Evolutionary conservation across 2,329 filamentous ascomycete species (phyloP).

Genomic region (Nemania sp.): DNA sequence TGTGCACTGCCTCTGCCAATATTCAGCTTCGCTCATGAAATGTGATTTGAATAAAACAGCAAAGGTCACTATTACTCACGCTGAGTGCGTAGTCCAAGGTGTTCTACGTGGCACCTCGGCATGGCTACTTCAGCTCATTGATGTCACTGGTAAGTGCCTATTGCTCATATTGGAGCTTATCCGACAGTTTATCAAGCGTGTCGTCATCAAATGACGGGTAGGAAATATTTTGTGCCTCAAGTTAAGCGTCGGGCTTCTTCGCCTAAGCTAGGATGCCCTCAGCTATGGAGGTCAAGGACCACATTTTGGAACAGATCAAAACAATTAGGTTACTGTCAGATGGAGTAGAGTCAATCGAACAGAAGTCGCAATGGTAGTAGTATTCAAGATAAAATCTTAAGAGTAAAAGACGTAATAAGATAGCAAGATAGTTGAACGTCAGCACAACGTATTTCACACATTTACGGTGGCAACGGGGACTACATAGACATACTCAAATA

Average conservation of each 20-base stretch:
- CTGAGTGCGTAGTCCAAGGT: slow-evolving; percentile 29
- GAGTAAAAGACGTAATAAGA: too few species aligned
- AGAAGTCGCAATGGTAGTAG: too few species aligned
- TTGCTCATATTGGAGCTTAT: slow-evolving; percentile 33
- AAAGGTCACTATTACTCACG: slow-evolving; percentile 30
- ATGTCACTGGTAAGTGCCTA: slow-evolving; percentile 32
- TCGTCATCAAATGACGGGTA: slow-evolving; percentile 35
- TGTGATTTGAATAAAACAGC: too few species aligned
- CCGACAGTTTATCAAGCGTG: slow-evolving; percentile 34
- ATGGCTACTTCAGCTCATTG: slow-evolving; percentile 31
- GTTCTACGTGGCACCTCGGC: slow-evolving; percentile 25
- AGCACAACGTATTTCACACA: too few species aligned
- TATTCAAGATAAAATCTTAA: too few species aligned
- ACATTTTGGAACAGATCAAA: slow-evolving; percentile 26
- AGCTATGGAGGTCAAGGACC: slow-evolving; percentile 32
- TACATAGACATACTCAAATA: neutral
- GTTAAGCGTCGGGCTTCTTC: slow-evolving; percentile 34
- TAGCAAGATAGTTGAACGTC: too few species aligned
- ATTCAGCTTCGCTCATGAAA: neutral
- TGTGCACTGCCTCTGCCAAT: slow-evolving; percentile 29
- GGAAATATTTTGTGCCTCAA: slow-evolving; percentile 33
- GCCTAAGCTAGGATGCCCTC: slow-evolving; percentile 33
- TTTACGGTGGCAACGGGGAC: neutral
- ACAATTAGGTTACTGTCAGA: neutral
- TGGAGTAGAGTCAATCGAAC: neutral